These are phyloP conservation scores for Blepharisma japonicum DNA, from an alignment of 73 alveolate species.

Conservation along the genomic window DNA sequence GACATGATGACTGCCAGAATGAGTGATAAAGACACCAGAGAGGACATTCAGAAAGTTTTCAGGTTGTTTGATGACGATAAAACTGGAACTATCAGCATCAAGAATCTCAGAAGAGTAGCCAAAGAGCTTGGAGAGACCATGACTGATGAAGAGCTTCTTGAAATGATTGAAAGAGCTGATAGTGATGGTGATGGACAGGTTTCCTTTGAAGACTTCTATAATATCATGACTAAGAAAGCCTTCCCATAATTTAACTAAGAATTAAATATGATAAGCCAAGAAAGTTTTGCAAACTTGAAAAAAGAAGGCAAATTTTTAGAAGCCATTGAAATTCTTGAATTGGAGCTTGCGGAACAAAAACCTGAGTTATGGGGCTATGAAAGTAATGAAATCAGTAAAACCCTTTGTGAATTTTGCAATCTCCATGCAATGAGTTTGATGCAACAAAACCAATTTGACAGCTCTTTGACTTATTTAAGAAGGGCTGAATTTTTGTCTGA, in stretches of 20 bases:
- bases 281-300: constrained; percentile 42
- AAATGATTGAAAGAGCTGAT: constrained; percentile 50
- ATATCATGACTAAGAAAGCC: constrained; percentile 50
- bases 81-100: constrained; percentile 36
- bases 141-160: constrained; percentile 55
- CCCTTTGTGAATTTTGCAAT: constrained; percentile 78
- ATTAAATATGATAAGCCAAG: too few species aligned
- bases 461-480: constrained; percentile 68
- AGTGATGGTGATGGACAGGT: constrained; percentile 57
- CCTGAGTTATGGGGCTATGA: constrained; percentile 66
- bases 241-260: too few species aligned
- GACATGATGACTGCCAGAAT: constrained; percentile 44
- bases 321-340: constrained; percentile 62
- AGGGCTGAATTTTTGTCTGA: constrained; percentile 76
- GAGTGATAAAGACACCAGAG: constrained; percentile 46
- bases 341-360: constrained; percentile 49
- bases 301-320: constrained; percentile 58
- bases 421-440: constrained; percentile 72
- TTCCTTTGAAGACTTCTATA: constrained; percentile 59
- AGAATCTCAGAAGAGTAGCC: constrained; percentile 48
- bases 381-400: constrained; percentile 53
- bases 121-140: constrained; percentile 56
- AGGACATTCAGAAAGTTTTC: constrained; percentile 44
- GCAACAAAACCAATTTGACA: constrained; percentile 67
- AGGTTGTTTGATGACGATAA: constrained; percentile 52